phyloP scores from a whole-genome alignment of 441 rosid species.

The Populus hybrid region DNA sequence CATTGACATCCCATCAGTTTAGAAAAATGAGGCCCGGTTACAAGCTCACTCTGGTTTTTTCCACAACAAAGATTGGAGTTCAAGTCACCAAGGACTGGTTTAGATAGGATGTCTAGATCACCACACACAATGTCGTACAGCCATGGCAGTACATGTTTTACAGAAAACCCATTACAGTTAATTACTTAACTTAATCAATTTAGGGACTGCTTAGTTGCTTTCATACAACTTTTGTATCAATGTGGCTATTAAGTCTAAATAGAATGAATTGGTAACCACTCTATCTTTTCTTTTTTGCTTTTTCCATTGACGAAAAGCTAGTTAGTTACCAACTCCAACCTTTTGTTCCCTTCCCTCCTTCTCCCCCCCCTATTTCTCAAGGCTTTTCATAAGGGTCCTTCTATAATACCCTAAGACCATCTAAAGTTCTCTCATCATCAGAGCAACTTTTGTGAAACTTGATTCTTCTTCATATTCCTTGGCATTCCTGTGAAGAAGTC shows the following conservation, averaged over 20 bases:
- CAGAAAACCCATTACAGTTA: neutral
- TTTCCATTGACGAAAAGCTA: neutral
- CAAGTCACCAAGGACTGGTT: neutral
- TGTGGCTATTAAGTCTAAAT: too few species aligned
- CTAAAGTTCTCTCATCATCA: slow-evolving; percentile 27
- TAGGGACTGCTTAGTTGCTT: too few species aligned
- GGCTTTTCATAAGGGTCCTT: slow-evolving; percentile 16
- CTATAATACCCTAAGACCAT: slow-evolving; percentile 28
- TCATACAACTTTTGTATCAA: too few species aligned
- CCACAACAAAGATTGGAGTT: too few species aligned
- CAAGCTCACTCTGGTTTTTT: neutral
- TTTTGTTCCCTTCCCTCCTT: slow-evolving; percentile 11
- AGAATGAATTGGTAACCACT: slow-evolving; percentile 27
- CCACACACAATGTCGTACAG: neutral
- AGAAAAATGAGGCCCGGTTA: neutral
- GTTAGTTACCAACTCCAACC: slow-evolving; percentile 47
- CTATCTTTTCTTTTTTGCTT: neutral
- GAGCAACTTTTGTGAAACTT: slow-evolving; percentile 2
- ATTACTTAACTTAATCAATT: too few species aligned
- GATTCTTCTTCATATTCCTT: neutral
- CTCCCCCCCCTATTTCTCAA: neutral
- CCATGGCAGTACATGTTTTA: neutral
- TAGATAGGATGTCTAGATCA: neutral
- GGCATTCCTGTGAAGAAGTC: neutral
- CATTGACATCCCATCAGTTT: too few species aligned